A percentile compares a stretch with the other conserved stretches of the same genome.
Conservation (phyloP, 768 basidiomycete species). For the Mycena haematopus region DNA sequence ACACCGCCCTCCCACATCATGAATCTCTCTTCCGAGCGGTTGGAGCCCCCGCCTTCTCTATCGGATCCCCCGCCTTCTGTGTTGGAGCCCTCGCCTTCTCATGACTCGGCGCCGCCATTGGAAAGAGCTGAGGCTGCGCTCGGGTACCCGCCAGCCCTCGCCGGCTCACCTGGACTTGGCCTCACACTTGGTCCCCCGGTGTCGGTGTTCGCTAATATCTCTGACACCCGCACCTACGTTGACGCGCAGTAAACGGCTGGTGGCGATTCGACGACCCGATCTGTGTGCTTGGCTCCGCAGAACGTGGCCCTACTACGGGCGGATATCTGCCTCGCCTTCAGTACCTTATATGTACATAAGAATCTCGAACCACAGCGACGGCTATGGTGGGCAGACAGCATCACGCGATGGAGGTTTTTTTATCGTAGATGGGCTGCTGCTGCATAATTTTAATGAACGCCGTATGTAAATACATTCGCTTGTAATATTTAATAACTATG, state of each 20-base stretch:
- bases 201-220: slow-evolving; percentile 18
- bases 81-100: background rate
- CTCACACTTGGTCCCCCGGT: slow-evolving; percentile 2
- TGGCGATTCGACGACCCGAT: too few relatives aligned
- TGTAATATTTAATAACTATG: background rate
- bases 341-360: background rate
- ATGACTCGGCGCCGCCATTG: background rate
- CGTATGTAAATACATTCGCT: background rate
- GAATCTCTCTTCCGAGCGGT: slow-evolving; percentile 17
- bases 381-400: background rate
- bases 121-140: background rate
- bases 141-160: background rate
- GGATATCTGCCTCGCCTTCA: background rate
- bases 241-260: slow-evolving; percentile 18
- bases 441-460: slow-evolving; percentile 16
- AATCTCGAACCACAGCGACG: background rate
- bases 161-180: background rate
- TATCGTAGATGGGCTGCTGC: background rate
- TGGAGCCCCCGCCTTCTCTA: slow-evolving; percentile 6
- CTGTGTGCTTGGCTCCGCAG: background rate
- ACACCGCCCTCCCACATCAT: background rate
- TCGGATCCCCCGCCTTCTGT: too few relatives aligned
- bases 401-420: background rate
- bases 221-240: slow-evolving; percentile 20
- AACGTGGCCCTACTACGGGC: too few relatives aligned